Evolutionary conservation across 371 early-diverging fungal genomes (phyloP).

Genomic region (Mycotypha africana): DNA sequence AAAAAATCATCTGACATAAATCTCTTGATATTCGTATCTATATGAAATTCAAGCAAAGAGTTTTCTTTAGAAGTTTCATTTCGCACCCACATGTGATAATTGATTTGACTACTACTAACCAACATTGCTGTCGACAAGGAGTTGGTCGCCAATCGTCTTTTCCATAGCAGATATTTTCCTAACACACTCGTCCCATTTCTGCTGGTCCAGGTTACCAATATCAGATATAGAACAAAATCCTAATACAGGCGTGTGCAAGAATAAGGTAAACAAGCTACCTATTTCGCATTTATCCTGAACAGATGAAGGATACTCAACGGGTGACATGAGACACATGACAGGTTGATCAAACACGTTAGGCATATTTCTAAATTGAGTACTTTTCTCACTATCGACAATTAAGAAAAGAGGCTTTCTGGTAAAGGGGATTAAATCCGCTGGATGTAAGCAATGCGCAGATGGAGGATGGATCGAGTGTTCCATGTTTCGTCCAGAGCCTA

Average conservation of each 20-base stretch:
- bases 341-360: constrained; percentile 86
- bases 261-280: constrained; percentile 88
- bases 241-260: constrained; percentile 78
- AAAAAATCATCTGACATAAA: constrained; percentile 89
- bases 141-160: constrained; percentile 44
- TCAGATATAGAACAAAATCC: constrained; percentile 71
- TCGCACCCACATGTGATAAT: no score
- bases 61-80: not conserved
- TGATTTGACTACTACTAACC: constrained; percentile 26
- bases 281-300: constrained; percentile 78
- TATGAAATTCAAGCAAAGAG: not conserved
- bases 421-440: constrained; percentile 87
- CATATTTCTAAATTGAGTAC: constrained; percentile 69
- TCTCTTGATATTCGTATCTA: constrained; percentile 55
- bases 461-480: constrained; percentile 2
- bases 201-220: constrained; percentile 51
- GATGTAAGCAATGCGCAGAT: constrained; percentile 75
- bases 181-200: constrained; percentile 57
- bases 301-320: constrained; percentile 74
- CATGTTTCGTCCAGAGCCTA: not conserved
- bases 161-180: constrained; percentile 46
- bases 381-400: constrained; percentile 86
- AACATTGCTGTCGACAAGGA: constrained; percentile 37
- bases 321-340: constrained; percentile 85
- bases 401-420: constrained; percentile 91